phyloP scores from a whole-genome alignment of 495 filamentous ascomycete species.

The Chaetomium fimeti region DNA sequence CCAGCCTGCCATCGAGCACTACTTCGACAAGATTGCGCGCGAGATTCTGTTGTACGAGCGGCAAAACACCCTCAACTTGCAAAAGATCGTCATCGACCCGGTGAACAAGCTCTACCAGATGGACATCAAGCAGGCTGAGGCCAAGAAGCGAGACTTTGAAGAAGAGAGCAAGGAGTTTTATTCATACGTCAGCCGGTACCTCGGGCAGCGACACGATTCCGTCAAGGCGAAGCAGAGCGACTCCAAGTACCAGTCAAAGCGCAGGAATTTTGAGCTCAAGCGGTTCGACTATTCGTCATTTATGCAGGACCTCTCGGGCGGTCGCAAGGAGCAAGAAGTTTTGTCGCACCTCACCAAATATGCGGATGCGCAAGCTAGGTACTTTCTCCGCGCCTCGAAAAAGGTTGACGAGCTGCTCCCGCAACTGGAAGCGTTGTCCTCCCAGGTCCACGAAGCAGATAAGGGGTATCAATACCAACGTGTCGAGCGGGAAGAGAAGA shows the following conservation, averaged over 20 bases:
- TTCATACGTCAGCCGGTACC: constrained; percentile 86
- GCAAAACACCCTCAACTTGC: constrained; percentile 78
- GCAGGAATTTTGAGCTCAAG: constrained; percentile 91
- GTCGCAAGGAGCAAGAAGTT: constrained; percentile 96
- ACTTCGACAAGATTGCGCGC: constrained; percentile 93
- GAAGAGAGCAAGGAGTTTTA: constrained; percentile 99
- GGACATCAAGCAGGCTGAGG: constrained; percentile 96
- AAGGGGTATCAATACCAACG: constrained; percentile 94
- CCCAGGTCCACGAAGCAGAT: constrained; percentile 85
- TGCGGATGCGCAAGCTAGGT: constrained; percentile 84
- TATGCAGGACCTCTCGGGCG: constrained; percentile 97
- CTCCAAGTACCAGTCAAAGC: constrained; percentile 91
- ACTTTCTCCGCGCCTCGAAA: constrained; percentile 76
- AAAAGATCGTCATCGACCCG: constrained; percentile 91
- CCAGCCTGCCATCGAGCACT: constrained; percentile 92
- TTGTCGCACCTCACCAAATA: constrained; percentile 94
- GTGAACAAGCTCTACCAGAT: constrained; percentile 86
- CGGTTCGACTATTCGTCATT: constrained; percentile 99
- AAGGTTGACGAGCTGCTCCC: constrained; percentile 86
- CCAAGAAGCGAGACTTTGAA: constrained; percentile 97
- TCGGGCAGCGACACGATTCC: constrained; percentile 92
- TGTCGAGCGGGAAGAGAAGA: constrained; percentile 90
- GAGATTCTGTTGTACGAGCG: constrained; percentile 87
- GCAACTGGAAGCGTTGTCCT: constrained; percentile 86
- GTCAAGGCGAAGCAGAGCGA: constrained; percentile 98